phyloP scores from a whole-genome alignment of 441 rosid genomes.

The Erysimum pusillum region DNA sequence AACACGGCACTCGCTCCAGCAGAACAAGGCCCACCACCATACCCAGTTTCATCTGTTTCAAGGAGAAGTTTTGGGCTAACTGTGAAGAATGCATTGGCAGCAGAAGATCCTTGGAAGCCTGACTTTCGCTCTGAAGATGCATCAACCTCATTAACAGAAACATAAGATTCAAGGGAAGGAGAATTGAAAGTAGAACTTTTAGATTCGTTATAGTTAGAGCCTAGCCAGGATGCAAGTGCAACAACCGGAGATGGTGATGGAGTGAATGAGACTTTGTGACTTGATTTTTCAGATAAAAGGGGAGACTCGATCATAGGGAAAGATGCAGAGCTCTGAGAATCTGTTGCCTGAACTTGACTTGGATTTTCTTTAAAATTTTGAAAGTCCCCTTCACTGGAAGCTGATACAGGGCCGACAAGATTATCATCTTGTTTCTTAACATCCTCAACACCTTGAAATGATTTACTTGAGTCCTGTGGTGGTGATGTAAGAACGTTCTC shows the following conservation, averaged over 20 bases:
- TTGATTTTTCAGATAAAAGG: slow-evolving; percentile 87
- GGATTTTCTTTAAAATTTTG: slow-evolving; percentile 55
- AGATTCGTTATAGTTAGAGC: slow-evolving; percentile 66
- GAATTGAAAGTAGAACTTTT: slow-evolving; percentile 58
- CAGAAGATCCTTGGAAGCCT: slow-evolving; percentile 60
- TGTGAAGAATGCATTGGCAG: slow-evolving; percentile 61
- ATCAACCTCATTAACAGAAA: slow-evolving; percentile 75
- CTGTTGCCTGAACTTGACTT: slow-evolving; percentile 60
- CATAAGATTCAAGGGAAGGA: slow-evolving; percentile 77
- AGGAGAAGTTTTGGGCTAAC: slow-evolving; percentile 78
- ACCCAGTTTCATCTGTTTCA: slow-evolving; percentile 89
- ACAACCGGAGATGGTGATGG: slow-evolving; percentile 78
- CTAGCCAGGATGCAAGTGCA: slow-evolving; percentile 93
- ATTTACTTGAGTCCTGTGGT: slow-evolving; percentile 61
- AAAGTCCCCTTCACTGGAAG: slow-evolving; percentile 62
- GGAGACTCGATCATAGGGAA: slow-evolving; percentile 76
- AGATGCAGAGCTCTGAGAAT: slow-evolving; percentile 82
- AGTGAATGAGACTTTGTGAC: slow-evolving; percentile 60
- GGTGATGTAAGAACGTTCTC: slow-evolving; percentile 53
- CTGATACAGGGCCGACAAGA: slow-evolving; percentile 62
- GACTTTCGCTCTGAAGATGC: slow-evolving; percentile 69
- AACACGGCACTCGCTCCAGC: slow-evolving; percentile 95
- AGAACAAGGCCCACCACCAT: slow-evolving; percentile 98
- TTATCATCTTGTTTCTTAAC: slow-evolving; percentile 60
- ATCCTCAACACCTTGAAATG: slow-evolving; percentile 60